A percentile compares a stretch with the other conserved stretches of the same genome.
Conservation (phyloP, 495 filamentous ascomycete species). For the Neurospora cerealis region DNA sequence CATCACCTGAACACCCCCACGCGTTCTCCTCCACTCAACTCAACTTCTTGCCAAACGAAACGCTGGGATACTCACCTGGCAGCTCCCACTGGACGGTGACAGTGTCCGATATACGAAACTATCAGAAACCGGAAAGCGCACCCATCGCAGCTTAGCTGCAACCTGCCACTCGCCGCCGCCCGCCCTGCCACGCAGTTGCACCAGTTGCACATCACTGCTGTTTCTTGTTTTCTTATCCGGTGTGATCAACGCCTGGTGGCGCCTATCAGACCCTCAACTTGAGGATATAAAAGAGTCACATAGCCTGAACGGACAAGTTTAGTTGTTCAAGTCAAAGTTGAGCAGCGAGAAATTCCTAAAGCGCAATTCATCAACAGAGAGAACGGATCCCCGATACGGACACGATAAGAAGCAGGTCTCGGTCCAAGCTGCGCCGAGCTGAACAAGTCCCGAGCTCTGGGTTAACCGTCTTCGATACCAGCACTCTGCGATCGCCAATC, state of each 20-base stretch:
- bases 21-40: background rate
- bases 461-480: background rate
- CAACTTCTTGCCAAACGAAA: background rate
- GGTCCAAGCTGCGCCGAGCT: background rate
- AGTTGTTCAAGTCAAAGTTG: background rate
- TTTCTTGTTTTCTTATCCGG: background rate
- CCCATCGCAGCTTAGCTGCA: background rate
- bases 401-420: background rate
- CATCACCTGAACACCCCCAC: background rate
- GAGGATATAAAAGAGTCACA: background rate
- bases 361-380: background rate
- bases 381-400: background rate
- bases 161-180: background rate
- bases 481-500: background rate
- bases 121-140: background rate
- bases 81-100: background rate
- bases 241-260: background rate
- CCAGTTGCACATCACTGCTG: background rate
- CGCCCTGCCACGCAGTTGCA: background rate
- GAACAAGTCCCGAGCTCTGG: background rate
- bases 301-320: background rate
- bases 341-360: background rate
- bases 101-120: background rate
- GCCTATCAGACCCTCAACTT: background rate
- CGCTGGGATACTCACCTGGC: background rate